Percentiles rank a stretch among this genome's conserved stretches.
These are phyloP conservation scores for Paraleonurus japonicus DNA, from an alignment of 257 asterid genomes.

Conservation along the genomic window DNA sequence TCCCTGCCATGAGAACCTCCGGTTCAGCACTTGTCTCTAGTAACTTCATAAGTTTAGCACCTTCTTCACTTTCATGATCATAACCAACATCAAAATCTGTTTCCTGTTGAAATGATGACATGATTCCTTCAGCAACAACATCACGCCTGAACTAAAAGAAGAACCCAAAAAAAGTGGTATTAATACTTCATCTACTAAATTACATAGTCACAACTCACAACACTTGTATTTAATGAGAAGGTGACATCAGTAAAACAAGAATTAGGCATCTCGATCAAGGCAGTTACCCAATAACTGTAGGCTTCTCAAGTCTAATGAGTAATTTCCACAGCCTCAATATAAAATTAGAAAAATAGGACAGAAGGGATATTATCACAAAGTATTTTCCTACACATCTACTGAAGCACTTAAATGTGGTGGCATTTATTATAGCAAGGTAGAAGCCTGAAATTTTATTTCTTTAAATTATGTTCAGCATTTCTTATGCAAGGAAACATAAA, in stretches of 20 bases:
- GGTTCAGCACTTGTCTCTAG: slow-evolving; percentile 99
- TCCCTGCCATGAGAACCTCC: slow-evolving; percentile 94
- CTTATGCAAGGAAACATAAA: background rate
- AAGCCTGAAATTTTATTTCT: background rate
- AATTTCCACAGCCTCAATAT: background rate
- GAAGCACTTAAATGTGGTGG: background rate
- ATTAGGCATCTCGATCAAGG: background rate
- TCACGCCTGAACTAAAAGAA: slow-evolving; percentile 52
- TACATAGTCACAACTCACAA: background rate
- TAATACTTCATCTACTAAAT: slow-evolving; percentile 5
- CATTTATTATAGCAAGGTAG: background rate
- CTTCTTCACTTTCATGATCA: slow-evolving; percentile 77
- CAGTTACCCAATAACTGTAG: background rate
- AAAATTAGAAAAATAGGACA: background rate
- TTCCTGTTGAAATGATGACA: slow-evolving; percentile 66
- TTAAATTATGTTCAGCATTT: background rate
- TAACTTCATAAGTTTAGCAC: slow-evolving; percentile 84
- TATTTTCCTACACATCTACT: background rate
- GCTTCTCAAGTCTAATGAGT: background rate
- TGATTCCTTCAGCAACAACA: slow-evolving; percentile 71
- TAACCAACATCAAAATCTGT: slow-evolving; percentile 39
- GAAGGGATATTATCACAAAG: background rate
- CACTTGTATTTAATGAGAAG: background rate
- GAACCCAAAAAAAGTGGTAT: background rate
- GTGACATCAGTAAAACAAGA: background rate